These are phyloP conservation scores for Penicillium manginii DNA, from an alignment of 495 filamentous ascomycete genomes.

Conservation along the genomic window DNA sequence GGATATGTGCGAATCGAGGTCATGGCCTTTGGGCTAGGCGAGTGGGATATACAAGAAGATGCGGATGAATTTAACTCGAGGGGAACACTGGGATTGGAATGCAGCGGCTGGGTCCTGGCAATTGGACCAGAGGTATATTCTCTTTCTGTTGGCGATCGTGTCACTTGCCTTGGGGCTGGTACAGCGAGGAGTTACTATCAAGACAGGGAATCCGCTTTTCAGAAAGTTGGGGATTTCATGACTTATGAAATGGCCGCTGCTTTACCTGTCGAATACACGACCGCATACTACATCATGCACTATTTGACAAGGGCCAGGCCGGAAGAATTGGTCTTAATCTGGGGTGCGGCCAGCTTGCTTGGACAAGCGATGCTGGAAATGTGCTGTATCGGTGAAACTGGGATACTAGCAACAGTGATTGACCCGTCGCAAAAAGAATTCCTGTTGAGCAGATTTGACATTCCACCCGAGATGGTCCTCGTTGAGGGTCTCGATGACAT, in stretches of 20 bases:
- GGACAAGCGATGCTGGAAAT: conserved; percentile 21
- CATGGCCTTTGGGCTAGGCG: conserved; percentile 41
- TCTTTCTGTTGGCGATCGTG: conserved; percentile 50
- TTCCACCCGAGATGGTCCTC: conserved; percentile 6
- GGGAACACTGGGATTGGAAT: conserved; percentile 41
- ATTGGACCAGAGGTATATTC: conserved; percentile 28
- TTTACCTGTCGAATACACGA: conserved; percentile 17
- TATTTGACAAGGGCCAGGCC: conserved; percentile 7
- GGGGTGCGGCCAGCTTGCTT: conserved; percentile 12
- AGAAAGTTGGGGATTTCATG: conserved; percentile 20
- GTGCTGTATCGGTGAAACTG: neutral
- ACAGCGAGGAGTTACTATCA: conserved; percentile 25
- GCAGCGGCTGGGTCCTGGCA: conserved; percentile 45
- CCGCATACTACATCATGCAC: conserved; percentile 15
- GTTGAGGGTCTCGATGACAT: conserved; percentile 7
- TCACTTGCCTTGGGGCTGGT: conserved; percentile 36
- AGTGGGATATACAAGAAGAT: conserved; percentile 37
- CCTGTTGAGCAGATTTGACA: conserved; percentile 3
- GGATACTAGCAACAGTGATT: conserved; percentile 8
- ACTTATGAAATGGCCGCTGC: conserved; percentile 18
- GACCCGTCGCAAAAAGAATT: neutral
- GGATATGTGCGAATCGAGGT: conserved; percentile 37
- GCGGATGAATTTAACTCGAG: conserved; percentile 26
- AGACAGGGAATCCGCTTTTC: conserved; percentile 19
- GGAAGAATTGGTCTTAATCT: conserved; percentile 8